Base-by-base conservation (phyloP, 495 filamentous ascomycete genomes). In the Xylaria sp. region DNA sequence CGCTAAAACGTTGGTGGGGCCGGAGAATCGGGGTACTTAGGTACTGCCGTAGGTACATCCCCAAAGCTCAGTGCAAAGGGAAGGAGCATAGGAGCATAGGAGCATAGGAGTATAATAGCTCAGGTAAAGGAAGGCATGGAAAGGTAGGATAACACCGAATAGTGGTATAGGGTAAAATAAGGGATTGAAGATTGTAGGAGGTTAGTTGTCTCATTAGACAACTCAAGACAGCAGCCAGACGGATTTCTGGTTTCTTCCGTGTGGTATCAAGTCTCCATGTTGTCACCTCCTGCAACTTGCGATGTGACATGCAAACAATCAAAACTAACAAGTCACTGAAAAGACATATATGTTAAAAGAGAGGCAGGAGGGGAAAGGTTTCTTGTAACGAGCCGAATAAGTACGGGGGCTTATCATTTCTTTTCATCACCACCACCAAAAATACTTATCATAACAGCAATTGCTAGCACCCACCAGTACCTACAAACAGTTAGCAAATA, bases 381-480 rank as follows among this genome's bases (percentile, higher is more conserved):
- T 62, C 26, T 43, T 44, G 59, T 31, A 55, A 37, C 4, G 9
- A 2, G 14, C 44, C 35, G 68, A 44, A 41, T 29, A 33, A n/a
- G n/a, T 40, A 64, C 24, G 15, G n/a, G 26, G 52, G 72, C 73
- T 73, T 75, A 73, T 77, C 35, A 75, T 74, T 79, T 79, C 68
- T 69, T 71, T 11, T 81, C 78, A 24, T 84, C 87, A 50, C 86
- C 87, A 41, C 80, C 79, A 11, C 80, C 77, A 0, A 75, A 69
- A 69, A 83, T 63, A 7, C 79, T 71, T 48, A 86, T 41, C 40
- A 85, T 70, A 29, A 76, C 75, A 5, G 76, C 79, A 43, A 86
- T 75, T 62, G 79, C 79, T 72, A 86, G 62, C 76, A 86, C 68
- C 86, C 87, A 86, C 88, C 88, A 82, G 69, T 88, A 87, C 76